phyloP scores from a whole-genome alignment of 352 stramenopile genomes.

The Discostella stelligera region DNA sequence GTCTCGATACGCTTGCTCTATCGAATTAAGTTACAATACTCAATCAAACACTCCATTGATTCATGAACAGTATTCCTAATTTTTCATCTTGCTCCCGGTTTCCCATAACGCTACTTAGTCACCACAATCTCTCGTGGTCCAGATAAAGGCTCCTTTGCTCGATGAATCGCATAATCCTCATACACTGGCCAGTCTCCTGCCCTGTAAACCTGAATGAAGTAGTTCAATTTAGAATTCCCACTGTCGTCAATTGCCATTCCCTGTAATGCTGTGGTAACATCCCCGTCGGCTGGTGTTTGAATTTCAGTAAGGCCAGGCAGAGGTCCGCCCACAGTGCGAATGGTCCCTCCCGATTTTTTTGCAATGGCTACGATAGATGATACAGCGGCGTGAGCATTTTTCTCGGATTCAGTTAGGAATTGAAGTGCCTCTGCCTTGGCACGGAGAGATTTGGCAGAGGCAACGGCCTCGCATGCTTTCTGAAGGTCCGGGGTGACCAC shows the following conservation, averaged over 20 bases:
- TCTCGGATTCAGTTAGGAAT: constrained; percentile 69
- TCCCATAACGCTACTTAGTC: constrained; percentile 59
- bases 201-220: constrained; percentile 78
- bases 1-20: not conserved
- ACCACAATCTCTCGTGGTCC: constrained; percentile 77
- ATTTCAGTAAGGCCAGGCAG: constrained; percentile 61
- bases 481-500: constrained; percentile 64
- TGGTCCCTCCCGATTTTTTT: constrained; percentile 50
- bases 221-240: constrained; percentile 68
- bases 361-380: constrained; percentile 58
- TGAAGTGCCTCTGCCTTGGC: constrained; percentile 72
- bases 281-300: constrained; percentile 50
- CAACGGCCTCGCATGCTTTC: constrained; percentile 55
- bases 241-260: constrained; percentile 70
- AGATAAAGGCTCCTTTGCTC: constrained; percentile 59
- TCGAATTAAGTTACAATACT: constrained; percentile 29
- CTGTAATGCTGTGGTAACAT: constrained; percentile 64
- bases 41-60: constrained; percentile 12
- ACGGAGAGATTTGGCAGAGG: constrained; percentile 52
- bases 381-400: constrained; percentile 56
- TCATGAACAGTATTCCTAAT: constrained; percentile 1
- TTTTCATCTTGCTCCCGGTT: not conserved
- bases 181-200: constrained; percentile 74
- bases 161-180: constrained; percentile 74
- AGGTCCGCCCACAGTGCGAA: constrained; percentile 61